These are phyloP conservation scores for Ascomycota sp. DNA, from an alignment of 2,329 filamentous ascomycete species.

Conservation along the genomic window DNA sequence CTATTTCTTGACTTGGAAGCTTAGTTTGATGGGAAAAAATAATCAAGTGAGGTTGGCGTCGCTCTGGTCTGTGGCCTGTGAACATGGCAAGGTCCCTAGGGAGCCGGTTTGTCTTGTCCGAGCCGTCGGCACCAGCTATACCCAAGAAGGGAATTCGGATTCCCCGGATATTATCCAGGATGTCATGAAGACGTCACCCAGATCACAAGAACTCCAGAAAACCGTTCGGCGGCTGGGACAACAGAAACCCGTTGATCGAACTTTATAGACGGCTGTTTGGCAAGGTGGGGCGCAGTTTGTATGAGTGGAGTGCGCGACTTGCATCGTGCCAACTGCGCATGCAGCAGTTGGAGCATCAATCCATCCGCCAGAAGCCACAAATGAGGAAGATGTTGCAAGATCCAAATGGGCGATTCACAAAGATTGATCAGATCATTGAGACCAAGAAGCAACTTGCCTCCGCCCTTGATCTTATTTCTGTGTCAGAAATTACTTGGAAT, in stretches of 20 bases:
- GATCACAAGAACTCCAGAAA: neutral
- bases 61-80: neutral
- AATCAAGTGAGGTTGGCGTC: neutral
- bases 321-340: too few relatives aligned
- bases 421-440: too few relatives aligned
- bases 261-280: neutral
- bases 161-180: neutral
- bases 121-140: too few relatives aligned
- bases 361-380: too few relatives aligned
- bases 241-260: neutral
- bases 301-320: neutral
- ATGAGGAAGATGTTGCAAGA: too few relatives aligned
- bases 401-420: too few relatives aligned
- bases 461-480: too few relatives aligned
- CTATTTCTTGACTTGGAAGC: neutral
- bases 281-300: neutral
- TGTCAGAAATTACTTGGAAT: too few relatives aligned
- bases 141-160: neutral
- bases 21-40: neutral
- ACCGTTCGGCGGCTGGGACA: neutral
- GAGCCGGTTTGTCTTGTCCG: neutral
- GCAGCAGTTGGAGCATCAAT: too few relatives aligned
- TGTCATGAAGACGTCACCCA: neutral
- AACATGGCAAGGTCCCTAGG: neutral
- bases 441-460: too few relatives aligned